Evolutionary conservation across 164 flowering plant genomes (phyloP).

Genomic region (Nymphaea colorata): DNA sequence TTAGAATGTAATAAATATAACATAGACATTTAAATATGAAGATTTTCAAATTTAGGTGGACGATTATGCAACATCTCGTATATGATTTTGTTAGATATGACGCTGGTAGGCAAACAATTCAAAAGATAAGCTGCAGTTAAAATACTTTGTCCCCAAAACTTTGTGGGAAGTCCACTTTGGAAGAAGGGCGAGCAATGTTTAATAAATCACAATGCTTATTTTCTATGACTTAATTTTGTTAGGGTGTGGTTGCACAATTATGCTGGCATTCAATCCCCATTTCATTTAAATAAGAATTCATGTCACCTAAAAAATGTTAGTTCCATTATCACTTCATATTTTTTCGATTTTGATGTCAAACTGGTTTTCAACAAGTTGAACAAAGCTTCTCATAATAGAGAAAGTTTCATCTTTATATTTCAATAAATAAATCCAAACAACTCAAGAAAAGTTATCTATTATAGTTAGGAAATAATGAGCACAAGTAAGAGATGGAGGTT

Average conservation of each 20-base stretch:
- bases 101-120: background rate
- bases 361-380: background rate
- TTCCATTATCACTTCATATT: background rate
- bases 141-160: background rate
- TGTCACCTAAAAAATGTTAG: background rate
- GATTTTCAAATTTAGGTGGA: background rate
- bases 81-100: background rate
- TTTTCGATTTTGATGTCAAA: background rate
- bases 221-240: background rate
- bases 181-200: background rate
- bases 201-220: background rate
- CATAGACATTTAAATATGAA: background rate
- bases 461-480: background rate
- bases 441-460: background rate
- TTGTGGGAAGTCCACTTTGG: background rate
- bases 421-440: background rate
- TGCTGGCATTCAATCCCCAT: background rate
- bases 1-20: background rate
- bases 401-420: background rate
- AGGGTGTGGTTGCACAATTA: background rate
- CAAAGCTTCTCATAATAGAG: background rate
- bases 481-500: background rate
- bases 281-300: background rate
- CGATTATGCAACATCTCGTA: background rate
- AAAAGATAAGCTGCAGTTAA: background rate